These are phyloP conservation scores for Quercus dentata DNA, from an alignment of 306 rosid species.

Conservation along the genomic window DNA sequence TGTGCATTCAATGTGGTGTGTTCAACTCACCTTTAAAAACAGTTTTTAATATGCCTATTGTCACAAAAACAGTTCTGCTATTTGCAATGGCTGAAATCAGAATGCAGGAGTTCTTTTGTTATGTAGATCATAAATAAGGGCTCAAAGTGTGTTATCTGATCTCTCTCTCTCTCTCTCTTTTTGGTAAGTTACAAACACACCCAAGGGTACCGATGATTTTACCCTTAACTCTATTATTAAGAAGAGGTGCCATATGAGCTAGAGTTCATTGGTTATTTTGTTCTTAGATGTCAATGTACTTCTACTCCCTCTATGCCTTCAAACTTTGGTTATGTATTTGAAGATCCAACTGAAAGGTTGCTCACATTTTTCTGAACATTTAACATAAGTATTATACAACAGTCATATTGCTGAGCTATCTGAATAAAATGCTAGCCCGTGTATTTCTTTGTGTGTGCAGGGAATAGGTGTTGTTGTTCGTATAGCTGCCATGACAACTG, in stretches of 20 bases:
- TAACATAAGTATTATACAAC: neutral
- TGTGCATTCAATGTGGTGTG: neutral
- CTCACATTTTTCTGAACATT: neutral
- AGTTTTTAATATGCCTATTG: neutral
- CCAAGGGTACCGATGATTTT: neutral
- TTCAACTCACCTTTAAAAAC: neutral
- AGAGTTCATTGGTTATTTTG: neutral
- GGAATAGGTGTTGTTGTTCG: constrained; percentile 70
- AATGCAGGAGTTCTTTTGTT: neutral
- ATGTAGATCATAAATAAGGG: neutral
- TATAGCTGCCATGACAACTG: constrained; percentile 82
- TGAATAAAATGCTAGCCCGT: constrained; percentile 5
- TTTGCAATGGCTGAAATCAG: neutral
- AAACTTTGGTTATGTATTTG: neutral
- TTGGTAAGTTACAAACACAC: neutral
- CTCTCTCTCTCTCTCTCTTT: neutral
- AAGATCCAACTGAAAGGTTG: neutral
- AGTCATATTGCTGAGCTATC: constrained; percentile 1
- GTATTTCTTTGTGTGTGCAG: constrained; percentile 35
- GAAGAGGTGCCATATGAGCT: neutral
- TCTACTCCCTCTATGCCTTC: neutral
- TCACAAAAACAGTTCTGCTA: neutral
- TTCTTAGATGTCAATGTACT: neutral
- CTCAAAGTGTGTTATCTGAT: neutral
- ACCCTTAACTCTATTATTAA: neutral